Base-by-base conservation (phyloP, 1,284 basidiomycete genomes). In the Papiliotrema terrestris region DNA sequence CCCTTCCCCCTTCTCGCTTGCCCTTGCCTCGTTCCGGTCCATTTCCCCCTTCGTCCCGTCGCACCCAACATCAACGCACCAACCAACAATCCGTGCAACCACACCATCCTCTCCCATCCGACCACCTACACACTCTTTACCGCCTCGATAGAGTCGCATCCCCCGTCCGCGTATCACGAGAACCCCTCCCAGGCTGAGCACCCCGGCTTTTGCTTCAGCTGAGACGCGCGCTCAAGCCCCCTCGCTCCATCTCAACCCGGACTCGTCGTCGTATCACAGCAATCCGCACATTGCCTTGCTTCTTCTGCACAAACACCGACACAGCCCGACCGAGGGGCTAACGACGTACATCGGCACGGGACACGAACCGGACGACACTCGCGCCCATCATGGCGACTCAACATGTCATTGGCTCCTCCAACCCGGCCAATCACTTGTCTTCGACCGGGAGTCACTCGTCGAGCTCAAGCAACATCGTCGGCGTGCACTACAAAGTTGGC, bases 401-500 rank as follows among this genome's bases (percentile, higher is more conserved):
- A n/a, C 74, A 76, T 59, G 68, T 76, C 57, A 76, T 76, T 55
- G 68, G 69, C 50, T 67, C 69, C n/a, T 75, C 74, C 51, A 73
- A 74, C 60, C 69, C 72, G 8, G 69, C 63, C 42, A 61, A 71
- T 6, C 71, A 74, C 53, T 69, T 74, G 46, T 60, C 67, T 25
- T 66, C 72, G 5, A 59, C 68, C 37, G 64, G 67, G 15, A 61
- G 61, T 37, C 69, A 73, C 56, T 73, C 71, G 17, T 70, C 67
- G 20, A 72, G 67, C 61, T 77, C 75, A 45, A 75, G 72, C 64
- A 78, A 78, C 59, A 76, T 79, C 45, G 77, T 79, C 44, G 78
- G 80, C 49, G 82, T 83, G 8, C 82, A 84, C 72, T 84, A 83
- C 74, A 78, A 81, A 51, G 82, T 84, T 42, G 82, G 82, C 55